Percentiles rank a stretch among this genome's conserved stretches.
phyloP scores from a whole-genome alignment of 768 basidiomycete genomes.

The Pleurotus platypus region DNA sequence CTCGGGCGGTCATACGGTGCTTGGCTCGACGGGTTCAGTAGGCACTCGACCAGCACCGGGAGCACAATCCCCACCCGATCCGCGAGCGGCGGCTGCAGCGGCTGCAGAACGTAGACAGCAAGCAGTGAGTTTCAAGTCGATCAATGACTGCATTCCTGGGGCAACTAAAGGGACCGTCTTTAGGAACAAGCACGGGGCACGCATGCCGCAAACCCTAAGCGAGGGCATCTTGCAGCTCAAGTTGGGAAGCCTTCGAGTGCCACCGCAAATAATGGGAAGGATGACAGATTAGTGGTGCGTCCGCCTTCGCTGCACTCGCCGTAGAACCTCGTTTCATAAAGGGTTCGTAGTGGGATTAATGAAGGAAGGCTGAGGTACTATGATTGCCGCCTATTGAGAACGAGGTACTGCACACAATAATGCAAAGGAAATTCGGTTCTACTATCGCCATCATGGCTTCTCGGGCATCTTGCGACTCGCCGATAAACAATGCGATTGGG shows the following conservation, averaged over 20 bases:
- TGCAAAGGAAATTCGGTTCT: no score
- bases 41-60: conserved; percentile 22
- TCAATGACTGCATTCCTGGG: conserved; percentile 12
- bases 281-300: conserved; percentile 41
- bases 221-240: conserved; percentile 42
- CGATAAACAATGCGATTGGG: not conserved
- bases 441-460: not conserved
- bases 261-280: conserved; percentile 26
- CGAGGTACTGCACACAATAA: not conserved
- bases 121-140: conserved; percentile 37
- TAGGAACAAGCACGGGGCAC: conserved; percentile 44
- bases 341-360: conserved; percentile 33
- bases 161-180: conserved; percentile 12
- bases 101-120: conserved; percentile 60
- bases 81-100: conserved; percentile 55
- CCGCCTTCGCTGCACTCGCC: not conserved
- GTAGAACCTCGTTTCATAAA: not conserved
- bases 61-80: conserved; percentile 29
- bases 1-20: conserved; percentile 46
- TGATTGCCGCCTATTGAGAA: not conserved
- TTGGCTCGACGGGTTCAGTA: conserved; percentile 31
- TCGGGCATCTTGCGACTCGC: not conserved
- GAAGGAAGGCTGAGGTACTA: not conserved
- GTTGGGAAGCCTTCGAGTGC: conserved; percentile 33
- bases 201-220: conserved; percentile 40